phyloP scores from a whole-genome alignment of 208 protist genomes.

The Leishmania amazonensis region DNA sequence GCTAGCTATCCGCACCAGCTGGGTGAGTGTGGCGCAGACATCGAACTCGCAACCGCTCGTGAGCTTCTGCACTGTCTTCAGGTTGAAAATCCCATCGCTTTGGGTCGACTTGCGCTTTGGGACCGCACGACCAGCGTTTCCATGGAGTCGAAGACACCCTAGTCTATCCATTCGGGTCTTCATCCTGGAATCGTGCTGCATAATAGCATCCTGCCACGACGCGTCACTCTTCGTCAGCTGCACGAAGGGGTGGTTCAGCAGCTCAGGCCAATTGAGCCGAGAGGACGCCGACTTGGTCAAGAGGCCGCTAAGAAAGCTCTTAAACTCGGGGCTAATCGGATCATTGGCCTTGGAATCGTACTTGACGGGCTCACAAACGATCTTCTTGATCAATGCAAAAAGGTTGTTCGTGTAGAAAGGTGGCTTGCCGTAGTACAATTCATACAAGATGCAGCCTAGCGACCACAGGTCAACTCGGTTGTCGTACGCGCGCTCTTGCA shows the following conservation, averaged over 20 bases:
- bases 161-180: constrained; percentile 80
- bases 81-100: constrained; percentile 46
- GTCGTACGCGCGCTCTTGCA: constrained; percentile 95
- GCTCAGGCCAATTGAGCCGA: constrained; percentile 93
- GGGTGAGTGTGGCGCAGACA: constrained; percentile 17
- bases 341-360: constrained; percentile 71
- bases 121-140: constrained; percentile 15
- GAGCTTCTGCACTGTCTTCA: constrained; percentile 17
- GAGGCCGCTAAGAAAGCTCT: constrained; percentile 94
- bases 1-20: constrained; percentile 19
- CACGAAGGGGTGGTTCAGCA: constrained; percentile 91
- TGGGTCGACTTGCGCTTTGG: constrained; percentile 28
- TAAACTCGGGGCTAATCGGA: constrained; percentile 86
- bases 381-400: constrained; percentile 95
- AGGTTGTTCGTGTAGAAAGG: constrained; percentile 98
- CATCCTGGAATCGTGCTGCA: constrained; percentile 75
- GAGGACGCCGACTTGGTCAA: constrained; percentile 92
- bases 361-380: constrained; percentile 91
- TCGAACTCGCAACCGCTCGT: constrained; percentile 15
- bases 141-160: constrained; percentile 54
- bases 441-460: constrained; percentile 98
- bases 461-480: constrained; percentile 97
- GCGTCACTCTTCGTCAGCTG: constrained; percentile 67
- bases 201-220: constrained; percentile 66
- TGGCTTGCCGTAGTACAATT: constrained; percentile 95